phyloP scores from a whole-genome alignment of 768 basidiomycete genomes.

The Pleurotus platypus region DNA sequence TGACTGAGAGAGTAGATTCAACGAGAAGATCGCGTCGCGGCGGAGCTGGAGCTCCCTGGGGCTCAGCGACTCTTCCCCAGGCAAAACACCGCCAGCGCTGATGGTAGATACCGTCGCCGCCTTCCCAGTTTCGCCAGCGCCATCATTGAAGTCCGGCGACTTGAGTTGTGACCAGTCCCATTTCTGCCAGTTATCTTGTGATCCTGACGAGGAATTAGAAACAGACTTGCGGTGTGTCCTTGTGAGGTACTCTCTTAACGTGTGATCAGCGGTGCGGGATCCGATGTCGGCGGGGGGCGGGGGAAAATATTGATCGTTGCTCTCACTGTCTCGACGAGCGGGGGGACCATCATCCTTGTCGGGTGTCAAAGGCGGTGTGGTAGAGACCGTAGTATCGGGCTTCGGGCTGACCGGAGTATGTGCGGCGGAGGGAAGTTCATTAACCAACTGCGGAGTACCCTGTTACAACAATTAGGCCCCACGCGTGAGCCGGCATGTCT shows the following conservation, averaged over 20 bases:
- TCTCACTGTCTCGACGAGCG: not conserved
- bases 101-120: not conserved
- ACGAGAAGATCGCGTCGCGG: slow-evolving; percentile 2
- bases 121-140: not conserved
- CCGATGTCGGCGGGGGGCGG: slow-evolving; percentile 9
- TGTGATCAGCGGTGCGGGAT: not conserved
- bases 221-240: slow-evolving; percentile 2
- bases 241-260: not conserved
- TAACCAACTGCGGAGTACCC: slow-evolving; percentile 5
- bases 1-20: slow-evolving; percentile 2
- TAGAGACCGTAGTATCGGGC: slow-evolving; percentile 16
- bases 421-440: slow-evolving; percentile 17
- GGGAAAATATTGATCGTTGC: slow-evolving; percentile 10
- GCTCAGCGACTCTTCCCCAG: slow-evolving; percentile 5
- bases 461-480: not conserved
- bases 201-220: slow-evolving; percentile 3
- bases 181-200: slow-evolving; percentile 27
- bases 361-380: slow-evolving; percentile 32
- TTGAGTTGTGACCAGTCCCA: slow-evolving; percentile 45
- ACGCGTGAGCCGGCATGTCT: not conserved
- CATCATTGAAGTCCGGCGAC: slow-evolving; percentile 23
- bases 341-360: slow-evolving; percentile 23
- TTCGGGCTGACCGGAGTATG: slow-evolving; percentile 25
- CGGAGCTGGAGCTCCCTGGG: slow-evolving; percentile 4
- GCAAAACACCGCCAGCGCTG: not conserved